Base-by-base conservation (phyloP, 2,329 filamentous ascomycete genomes). In the Basipetospora chlamydospora region DNA sequence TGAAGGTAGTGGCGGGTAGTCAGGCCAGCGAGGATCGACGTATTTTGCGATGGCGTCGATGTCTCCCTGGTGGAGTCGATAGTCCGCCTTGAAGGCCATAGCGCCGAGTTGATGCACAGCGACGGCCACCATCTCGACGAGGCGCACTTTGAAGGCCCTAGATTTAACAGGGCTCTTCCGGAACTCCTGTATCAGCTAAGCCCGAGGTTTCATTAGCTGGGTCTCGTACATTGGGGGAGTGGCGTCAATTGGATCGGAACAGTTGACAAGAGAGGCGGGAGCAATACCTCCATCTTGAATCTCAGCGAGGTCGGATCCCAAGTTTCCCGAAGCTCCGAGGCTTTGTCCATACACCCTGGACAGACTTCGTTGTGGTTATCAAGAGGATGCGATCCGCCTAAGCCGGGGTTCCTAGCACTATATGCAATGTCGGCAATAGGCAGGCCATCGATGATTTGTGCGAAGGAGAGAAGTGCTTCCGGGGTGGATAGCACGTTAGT, bases 101-200 rank as follows among this genome's bases (percentile, higher is more conserved):
- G 48, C 46, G 1, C 48, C 54, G 5, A 56, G 49, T 6, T 54
- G 39, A 28, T 58, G 54, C 3, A 53, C 33, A 2, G 48, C 40
- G 18, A 47, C 20, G 0, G 49, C 52, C 4, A 49, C 39, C 3
- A 58, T 25, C 34, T 59, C 55, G 6, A 57, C 47, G 5, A 58
- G 43, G 1, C 47, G 41, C 13, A 44, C 45, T 0, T 50, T 41
- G 32, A 55, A 58, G 0, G 42, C 36, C 10, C 40, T 32, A 6
- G 52, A 53, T n/a, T n/a, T n/a, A n/a, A n/a, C n/a, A n/a, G n/a
- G 3, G 41, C 46, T 2, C 32, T 43, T 2, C 44, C 30, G 1
- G 51, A 43, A 10, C 46, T 42, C 13, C 44, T 43, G 21, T 3
- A 56, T 15, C n/a, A 49, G 39, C 52, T 53, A n/a, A n/a, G n/a